phyloP scores from a whole-genome alignment of 768 basidiomycete species.

The Mycena crocata region DNA sequence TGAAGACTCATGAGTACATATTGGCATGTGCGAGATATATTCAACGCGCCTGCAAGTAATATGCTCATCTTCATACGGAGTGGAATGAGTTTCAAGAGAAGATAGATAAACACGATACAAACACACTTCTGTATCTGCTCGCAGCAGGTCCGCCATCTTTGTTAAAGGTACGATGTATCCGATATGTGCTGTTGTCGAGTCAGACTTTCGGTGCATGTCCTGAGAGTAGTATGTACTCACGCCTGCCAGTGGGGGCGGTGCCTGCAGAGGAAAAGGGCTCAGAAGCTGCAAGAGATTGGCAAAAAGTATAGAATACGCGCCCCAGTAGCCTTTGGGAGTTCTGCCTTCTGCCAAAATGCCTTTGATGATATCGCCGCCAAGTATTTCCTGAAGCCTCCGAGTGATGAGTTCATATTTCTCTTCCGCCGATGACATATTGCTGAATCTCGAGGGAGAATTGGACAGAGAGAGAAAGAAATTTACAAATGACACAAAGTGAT shows the following conservation, averaged over 20 bases:
- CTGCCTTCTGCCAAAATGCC: constrained; percentile 81
- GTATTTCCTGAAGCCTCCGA: constrained; percentile 85
- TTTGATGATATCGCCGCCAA: constrained; percentile 88
- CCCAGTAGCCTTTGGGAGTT: constrained; percentile 92
- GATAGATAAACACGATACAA: constrained; percentile 28
- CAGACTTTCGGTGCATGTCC: constrained; percentile 2
- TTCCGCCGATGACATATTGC: constrained; percentile 47
- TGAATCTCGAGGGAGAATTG: no score
- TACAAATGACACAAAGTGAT: no score
- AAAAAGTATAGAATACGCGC: constrained; percentile 56
- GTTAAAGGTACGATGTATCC: constrained; percentile 96
- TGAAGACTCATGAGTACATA: constrained; percentile 43
- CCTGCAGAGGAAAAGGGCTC: constrained; percentile 62
- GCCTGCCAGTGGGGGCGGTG: constrained; percentile 92
- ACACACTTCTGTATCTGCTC: constrained; percentile 93
- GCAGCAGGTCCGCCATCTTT: constrained; percentile 96
- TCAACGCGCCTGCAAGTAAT: constrained; percentile 6
- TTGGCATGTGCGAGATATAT: background rate
- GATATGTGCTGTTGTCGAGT: constrained; percentile 79
- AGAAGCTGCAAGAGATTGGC: constrained; percentile 15
- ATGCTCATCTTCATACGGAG: constrained; percentile 23
- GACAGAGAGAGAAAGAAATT: no score
- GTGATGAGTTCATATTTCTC: constrained; percentile 87
- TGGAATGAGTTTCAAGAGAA: background rate
- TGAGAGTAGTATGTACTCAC: constrained; percentile 63